phyloP scores from a whole-genome alignment of 2,329 filamentous ascomycete species.

The Claviceps spartinae region DNA sequence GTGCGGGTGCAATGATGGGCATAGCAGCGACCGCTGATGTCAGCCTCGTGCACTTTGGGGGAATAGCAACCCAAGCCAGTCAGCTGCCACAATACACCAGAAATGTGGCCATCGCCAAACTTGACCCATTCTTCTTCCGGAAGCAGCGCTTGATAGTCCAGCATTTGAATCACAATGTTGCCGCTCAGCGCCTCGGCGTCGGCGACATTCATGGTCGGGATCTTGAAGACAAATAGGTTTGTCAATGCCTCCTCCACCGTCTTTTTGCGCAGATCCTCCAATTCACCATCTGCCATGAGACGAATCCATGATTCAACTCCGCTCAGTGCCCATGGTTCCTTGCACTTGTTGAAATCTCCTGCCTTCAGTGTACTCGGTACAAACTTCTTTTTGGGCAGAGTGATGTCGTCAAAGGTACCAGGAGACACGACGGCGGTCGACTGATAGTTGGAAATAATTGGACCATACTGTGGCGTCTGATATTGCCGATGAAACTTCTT shows the following conservation, averaged over 20 bases:
- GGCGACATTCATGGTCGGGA: constrained; percentile 95
- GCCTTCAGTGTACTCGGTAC: constrained; percentile 70
- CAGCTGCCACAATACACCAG: constrained; percentile 85
- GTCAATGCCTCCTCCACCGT: constrained; percentile 79
- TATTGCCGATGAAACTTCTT: constrained; percentile 41
- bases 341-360: constrained; percentile 70
- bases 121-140: constrained; percentile 97
- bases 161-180: constrained; percentile 68
- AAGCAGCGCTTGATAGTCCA: constrained; percentile 61
- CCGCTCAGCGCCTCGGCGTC: constrained; percentile 81
- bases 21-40: constrained; percentile 69
- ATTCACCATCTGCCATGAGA: constrained; percentile 80
- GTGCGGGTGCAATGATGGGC: constrained; percentile 89
- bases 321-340: constrained; percentile 86
- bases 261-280: constrained; percentile 76
- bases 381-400: constrained; percentile 74
- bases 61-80: constrained; percentile 88
- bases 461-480: constrained; percentile 36
- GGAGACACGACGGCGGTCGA: constrained; percentile 38
- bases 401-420: constrained; percentile 64
- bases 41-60: constrained; percentile 60
- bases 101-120: constrained; percentile 66
- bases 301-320: constrained; percentile 78
- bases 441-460: constrained; percentile 44
- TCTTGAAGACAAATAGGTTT: constrained; percentile 81